These are phyloP conservation scores for Plasmopara halstedii DNA, from an alignment of 352 stramenopile species.

Conservation along the genomic window DNA sequence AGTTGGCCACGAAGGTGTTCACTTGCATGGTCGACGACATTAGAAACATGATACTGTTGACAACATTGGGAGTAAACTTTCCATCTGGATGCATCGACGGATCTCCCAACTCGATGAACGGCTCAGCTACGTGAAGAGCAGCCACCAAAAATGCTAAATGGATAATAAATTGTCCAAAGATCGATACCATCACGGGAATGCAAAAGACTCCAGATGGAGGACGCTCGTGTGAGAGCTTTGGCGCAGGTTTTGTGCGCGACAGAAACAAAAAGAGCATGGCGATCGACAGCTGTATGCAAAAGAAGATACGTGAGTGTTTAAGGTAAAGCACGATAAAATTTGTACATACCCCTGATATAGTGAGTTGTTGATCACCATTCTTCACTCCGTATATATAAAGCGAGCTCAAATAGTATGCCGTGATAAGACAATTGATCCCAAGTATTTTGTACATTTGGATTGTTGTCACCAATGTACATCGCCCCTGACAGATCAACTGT, in stretches of 20 bases:
- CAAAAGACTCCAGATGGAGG: slow-evolving; percentile 95
- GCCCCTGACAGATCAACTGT: slow-evolving; percentile 95
- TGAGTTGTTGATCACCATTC: slow-evolving; percentile 96
- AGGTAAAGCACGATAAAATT: slow-evolving; percentile 53
- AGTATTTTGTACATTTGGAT: slow-evolving; percentile 99
- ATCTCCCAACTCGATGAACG: slow-evolving; percentile 82
- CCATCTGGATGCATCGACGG: slow-evolving; percentile 71
- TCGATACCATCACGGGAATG: slow-evolving; percentile 86
- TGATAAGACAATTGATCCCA: slow-evolving; percentile 97
- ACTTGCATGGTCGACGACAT: slow-evolving; percentile 90
- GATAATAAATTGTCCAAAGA: slow-evolving; percentile 94
- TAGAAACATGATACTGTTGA: slow-evolving; percentile 98
- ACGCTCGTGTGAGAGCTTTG: slow-evolving; percentile 88
- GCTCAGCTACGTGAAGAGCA: slow-evolving; percentile 82
- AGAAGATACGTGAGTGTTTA: slow-evolving; percentile 11
- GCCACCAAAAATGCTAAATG: slow-evolving; percentile 92
- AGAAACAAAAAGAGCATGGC: slow-evolving; percentile 53
- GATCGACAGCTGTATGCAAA: slow-evolving; percentile 64
- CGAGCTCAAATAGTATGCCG: slow-evolving; percentile 95
- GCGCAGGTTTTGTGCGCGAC: slow-evolving; percentile 87
- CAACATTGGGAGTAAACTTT: slow-evolving; percentile 95
- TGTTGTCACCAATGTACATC: slow-evolving; percentile 98
- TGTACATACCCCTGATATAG: slow-evolving; percentile 25
- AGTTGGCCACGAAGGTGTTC: slow-evolving; percentile 98
- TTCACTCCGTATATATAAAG: slow-evolving; percentile 98